These are phyloP conservation scores for Pseudogymnoascus sp. DNA, from an alignment of 2,329 filamentous ascomycete species.

Conservation along the genomic window DNA sequence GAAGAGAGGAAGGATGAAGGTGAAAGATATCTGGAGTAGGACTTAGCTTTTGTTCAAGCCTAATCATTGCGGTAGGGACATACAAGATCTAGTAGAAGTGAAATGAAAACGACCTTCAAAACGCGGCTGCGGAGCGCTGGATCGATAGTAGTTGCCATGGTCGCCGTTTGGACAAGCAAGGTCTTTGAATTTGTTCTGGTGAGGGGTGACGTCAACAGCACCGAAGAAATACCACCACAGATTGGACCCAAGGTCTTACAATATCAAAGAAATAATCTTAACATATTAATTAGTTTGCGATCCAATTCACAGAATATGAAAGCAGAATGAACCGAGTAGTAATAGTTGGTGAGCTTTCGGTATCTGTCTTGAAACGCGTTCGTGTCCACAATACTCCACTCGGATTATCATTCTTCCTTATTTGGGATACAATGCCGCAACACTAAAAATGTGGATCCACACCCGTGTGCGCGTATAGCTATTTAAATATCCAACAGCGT, in stretches of 20 bases:
- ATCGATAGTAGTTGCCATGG: constrained; percentile 36
- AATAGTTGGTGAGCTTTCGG: too few relatives aligned
- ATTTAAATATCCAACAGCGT: too few relatives aligned
- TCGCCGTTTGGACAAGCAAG: constrained; percentile 2
- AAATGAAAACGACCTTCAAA: constrained; percentile 78
- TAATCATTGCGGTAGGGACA: constrained; percentile 24
- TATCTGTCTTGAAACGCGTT: background rate
- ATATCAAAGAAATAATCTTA: constrained; percentile 2
- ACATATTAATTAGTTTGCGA: background rate
- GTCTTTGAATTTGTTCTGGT: background rate
- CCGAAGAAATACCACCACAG: background rate
- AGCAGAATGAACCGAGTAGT: background rate
- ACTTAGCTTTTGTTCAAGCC: constrained; percentile 10
- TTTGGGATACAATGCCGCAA: background rate
- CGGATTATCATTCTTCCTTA: constrained; percentile 5
- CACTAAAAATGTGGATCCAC: too few relatives aligned
- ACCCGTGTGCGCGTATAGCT: background rate
- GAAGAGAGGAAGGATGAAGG: constrained; percentile 94
- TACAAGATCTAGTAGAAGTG: constrained; percentile 83
- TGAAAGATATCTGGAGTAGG: constrained; percentile 77
- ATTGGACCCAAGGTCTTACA: background rate
- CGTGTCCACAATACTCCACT: background rate
- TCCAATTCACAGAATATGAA: background rate
- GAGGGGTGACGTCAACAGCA: background rate
- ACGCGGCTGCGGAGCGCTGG: constrained; percentile 64